These are phyloP conservation scores for Botrytis hyacinthi DNA, from an alignment of 2,329 filamentous ascomycete species.

Conservation along the genomic window DNA sequence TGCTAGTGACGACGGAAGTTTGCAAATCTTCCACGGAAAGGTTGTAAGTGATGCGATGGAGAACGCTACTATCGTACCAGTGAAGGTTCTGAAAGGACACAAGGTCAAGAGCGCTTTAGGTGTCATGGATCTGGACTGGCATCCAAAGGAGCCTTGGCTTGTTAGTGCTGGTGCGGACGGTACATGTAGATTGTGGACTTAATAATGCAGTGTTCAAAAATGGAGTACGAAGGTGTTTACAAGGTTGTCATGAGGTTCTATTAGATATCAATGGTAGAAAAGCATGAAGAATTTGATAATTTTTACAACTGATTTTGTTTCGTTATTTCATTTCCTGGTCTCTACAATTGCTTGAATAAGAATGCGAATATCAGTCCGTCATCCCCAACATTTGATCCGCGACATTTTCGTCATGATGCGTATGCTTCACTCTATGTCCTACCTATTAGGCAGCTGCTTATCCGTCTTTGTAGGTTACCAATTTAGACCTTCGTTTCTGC, in stretches of 20 bases:
- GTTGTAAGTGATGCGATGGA: constrained; percentile 94
- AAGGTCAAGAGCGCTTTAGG: constrained; percentile 82
- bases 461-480: not conserved
- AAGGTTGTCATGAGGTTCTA: constrained; percentile 9
- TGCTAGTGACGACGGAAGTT: constrained; percentile 87
- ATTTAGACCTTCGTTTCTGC: not conserved
- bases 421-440: not conserved
- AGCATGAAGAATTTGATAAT: constrained; percentile 18
- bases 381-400: not conserved
- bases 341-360: not conserved
- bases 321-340: not conserved
- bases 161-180: constrained; percentile 93
- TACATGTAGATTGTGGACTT: constrained; percentile 86
- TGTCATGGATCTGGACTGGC: constrained; percentile 94
- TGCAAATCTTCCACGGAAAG: constrained; percentile 97
- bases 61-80: constrained; percentile 91
- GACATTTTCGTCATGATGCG: not conserved
- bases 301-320: not conserved
- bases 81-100: constrained; percentile 92
- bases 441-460: not conserved
- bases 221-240: constrained; percentile 19
- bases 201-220: constrained; percentile 23
- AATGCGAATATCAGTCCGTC: not conserved
- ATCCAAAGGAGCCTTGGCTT: constrained; percentile 90
- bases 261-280: constrained; percentile 21